phyloP scores from a whole-genome alignment of 129 eudicot genomes.

The Glebionis coronaria region DNA sequence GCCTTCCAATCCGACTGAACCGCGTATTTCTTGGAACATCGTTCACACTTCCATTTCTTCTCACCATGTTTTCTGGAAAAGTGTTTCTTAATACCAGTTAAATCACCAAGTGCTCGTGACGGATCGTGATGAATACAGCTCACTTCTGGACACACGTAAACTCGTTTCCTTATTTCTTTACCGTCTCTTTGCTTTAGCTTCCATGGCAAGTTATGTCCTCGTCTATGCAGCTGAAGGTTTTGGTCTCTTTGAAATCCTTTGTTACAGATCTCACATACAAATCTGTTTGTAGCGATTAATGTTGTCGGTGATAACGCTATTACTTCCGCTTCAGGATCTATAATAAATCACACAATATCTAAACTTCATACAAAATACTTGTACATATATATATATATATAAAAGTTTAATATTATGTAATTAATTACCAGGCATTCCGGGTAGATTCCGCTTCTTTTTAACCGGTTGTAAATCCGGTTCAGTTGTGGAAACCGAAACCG shows the following conservation, averaged over 20 bases:
- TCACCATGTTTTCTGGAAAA: slow-evolving; percentile 89
- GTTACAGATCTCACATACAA: slow-evolving; percentile 85
- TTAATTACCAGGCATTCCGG: slow-evolving; percentile 79
- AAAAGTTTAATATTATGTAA: background rate
- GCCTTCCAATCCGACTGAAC: slow-evolving; percentile 94
- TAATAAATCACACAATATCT: background rate
- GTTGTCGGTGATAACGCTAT: slow-evolving; percentile 81
- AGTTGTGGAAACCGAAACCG: slow-evolving; percentile 40
- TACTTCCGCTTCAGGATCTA: slow-evolving; percentile 86
- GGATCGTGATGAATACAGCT: slow-evolving; percentile 82
- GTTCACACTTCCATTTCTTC: slow-evolving; percentile 78
- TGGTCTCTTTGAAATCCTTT: slow-evolving; percentile 92
- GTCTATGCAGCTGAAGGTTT: slow-evolving; percentile 84
- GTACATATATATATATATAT: background rate
- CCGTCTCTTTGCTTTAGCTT: slow-evolving; percentile 63
- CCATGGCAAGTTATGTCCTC: slow-evolving; percentile 95
- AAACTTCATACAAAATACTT: background rate
- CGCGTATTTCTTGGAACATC: slow-evolving; percentile 78
- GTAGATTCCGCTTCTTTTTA: slow-evolving; percentile 60
- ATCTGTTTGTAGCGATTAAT: slow-evolving; percentile 66
- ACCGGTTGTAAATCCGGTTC: slow-evolving; percentile 31
- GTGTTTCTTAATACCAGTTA: slow-evolving; percentile 86
- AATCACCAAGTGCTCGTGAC: slow-evolving; percentile 73
- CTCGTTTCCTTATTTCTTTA: slow-evolving; percentile 60
- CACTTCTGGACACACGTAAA: slow-evolving; percentile 76